These are phyloP conservation scores for Penicillium sclerotiorum DNA, from an alignment of 2,329 filamentous ascomycete species.

Conservation along the genomic window DNA sequence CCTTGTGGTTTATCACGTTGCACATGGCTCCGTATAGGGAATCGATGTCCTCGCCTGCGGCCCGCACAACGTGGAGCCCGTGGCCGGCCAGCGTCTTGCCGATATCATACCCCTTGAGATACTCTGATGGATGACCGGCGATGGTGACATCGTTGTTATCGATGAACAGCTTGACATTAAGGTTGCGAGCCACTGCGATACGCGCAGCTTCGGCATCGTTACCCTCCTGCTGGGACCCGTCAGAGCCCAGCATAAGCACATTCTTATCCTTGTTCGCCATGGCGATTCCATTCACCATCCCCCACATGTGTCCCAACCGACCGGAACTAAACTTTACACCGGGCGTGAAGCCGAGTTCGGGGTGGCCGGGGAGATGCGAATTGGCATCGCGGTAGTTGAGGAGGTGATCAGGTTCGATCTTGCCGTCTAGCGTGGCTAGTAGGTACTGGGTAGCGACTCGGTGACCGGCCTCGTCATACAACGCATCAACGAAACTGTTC, in stretches of 20 bases:
- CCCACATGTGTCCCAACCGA: conserved; percentile 45
- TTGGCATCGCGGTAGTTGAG: conserved; percentile 45
- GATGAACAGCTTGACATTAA: conserved; percentile 44
- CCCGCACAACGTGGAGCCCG: conserved; percentile 39
- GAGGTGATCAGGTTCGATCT: conserved; percentile 43
- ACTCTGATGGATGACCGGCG: conserved; percentile 43
- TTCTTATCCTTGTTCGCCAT: conserved; percentile 42
- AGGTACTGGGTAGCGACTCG: conserved; percentile 46
- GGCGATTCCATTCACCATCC: conserved; percentile 41
- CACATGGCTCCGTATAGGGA: conserved; percentile 37
- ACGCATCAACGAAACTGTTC: conserved; percentile 34
- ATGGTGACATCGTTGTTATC: conserved; percentile 48
- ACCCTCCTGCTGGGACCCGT: conserved; percentile 47
- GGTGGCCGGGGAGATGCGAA: conserved; percentile 45
- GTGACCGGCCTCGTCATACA: conserved; percentile 45
- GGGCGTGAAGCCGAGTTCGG: conserved; percentile 43
- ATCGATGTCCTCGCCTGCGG: conserved; percentile 42
- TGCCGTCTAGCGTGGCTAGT: conserved; percentile 38
- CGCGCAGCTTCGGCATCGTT: conserved; percentile 46
- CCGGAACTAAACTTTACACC: conserved; percentile 46
- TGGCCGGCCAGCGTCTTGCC: conserved; percentile 38
- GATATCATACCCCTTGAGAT: conserved; percentile 41
- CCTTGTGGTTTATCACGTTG: conserved; percentile 34
- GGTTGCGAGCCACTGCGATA: conserved; percentile 39
- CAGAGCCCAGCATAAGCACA: conserved; percentile 41